Evolutionary conservation across 768 basidiomycete genomes (phyloP), one percentile per base, ranked within the genome.

Genomic region (Termitomyces eurrhizus): DNA sequence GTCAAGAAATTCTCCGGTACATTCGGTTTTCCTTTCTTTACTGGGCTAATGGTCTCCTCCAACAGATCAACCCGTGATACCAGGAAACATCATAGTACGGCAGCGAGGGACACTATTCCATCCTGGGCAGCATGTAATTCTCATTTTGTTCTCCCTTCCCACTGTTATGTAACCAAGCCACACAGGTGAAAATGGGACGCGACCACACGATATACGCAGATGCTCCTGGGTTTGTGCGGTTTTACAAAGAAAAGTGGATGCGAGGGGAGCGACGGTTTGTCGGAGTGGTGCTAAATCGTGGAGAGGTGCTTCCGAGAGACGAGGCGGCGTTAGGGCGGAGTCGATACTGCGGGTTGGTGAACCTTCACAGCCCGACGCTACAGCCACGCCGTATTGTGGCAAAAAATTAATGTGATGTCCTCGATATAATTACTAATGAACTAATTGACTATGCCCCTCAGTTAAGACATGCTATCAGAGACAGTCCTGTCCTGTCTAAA

Each of bases 1-100:
- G 80, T 98, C 45, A 99, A 98, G 78, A 95, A 93, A 74, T 98
- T 94, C 74, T 95, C 93, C 64, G 95, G 96, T 92, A 60, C 82
- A 12, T 69, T 29, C 13, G 11, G 29, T 11, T 44, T 35, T 0
- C 5, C n/a, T 50, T 35, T 35, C 26, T 41, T 9, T 37, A 32
- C 16, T 46, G 29, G 2, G 41, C 46, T 62, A 16, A 56, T 9
- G 63, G 63, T 29, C n/a, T n/a, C 21, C n/a, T 21, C 7, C 6
- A 18, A 60, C 53, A 98, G 96, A 97, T 70, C 89, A 98, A 74
- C 84, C 82, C 74, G 95, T 98, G 29, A 83, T 92, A 29, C 93
- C 97, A 9, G 97, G 97, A 46, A 93, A 96, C 77, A 98, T 99
- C 67, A 91, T 99, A 70, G 87, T 98, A 36, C 84, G 97, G 49